Conservation (phyloP, 2,329 filamentous ascomycete genomes). For the Myriosclerotinia duriaeana region DNA sequence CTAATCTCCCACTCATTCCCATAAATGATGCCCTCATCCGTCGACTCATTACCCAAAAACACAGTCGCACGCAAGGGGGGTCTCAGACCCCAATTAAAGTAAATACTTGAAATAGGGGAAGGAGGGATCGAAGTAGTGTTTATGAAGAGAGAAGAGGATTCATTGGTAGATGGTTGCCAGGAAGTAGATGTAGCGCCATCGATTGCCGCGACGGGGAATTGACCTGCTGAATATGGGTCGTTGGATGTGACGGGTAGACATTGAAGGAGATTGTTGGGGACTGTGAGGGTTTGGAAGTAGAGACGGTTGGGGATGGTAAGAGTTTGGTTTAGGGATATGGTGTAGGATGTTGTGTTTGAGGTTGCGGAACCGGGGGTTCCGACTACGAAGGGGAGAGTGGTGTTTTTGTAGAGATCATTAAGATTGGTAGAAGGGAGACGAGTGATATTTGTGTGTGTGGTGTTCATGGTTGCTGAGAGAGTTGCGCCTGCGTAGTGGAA, state of each 20-base stretch:
- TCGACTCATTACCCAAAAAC: conserved; percentile 48
- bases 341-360: conserved; percentile 47
- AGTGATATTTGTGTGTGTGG: conserved; percentile 62
- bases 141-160: conserved; percentile 56
- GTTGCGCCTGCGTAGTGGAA: conserved; percentile 68
- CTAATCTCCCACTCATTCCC: conserved; percentile 29
- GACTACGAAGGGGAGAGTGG: conserved; percentile 58
- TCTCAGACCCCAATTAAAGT: conserved; percentile 59
- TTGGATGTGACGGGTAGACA: conserved; percentile 56
- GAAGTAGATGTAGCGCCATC: conserved; percentile 66
- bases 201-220: conserved; percentile 66
- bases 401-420: conserved; percentile 56
- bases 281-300: conserved; percentile 53
- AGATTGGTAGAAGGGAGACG: conserved; percentile 51
- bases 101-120: conserved; percentile 49
- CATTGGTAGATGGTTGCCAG: conserved; percentile 62
- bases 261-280: conserved; percentile 62
- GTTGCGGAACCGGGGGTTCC: conserved; percentile 45
- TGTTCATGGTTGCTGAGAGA: conserved; percentile 59
- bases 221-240: conserved; percentile 56
- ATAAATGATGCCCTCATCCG: conserved; percentile 24
- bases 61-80: conserved; percentile 56
- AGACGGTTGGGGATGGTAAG: conserved; percentile 59
- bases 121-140: conserved; percentile 45
- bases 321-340: conserved; percentile 50